Conservation (phyloP, 1,139 yeast species). For the Protomyces pachydermus region DNA sequence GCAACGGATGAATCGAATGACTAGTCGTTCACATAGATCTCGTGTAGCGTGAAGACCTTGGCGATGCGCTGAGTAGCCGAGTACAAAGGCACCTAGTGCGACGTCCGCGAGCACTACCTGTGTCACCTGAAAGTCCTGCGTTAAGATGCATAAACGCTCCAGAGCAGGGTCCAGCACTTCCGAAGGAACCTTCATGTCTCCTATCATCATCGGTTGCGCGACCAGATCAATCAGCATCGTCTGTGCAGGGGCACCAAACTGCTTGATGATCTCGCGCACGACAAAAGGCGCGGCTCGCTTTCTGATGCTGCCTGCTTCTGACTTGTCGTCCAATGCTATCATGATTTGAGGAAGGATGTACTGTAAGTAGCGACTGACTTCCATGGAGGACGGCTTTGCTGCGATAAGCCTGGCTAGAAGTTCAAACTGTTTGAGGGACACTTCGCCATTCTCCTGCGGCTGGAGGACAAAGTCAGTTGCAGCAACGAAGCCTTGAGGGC, state of each 20-base stretch:
- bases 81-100: not conserved
- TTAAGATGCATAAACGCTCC: too few species aligned
- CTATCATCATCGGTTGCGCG: too few species aligned
- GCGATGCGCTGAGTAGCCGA: not conserved
- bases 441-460: slow-evolving; percentile 2
- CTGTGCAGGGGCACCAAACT: too few species aligned
- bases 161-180: too few species aligned
- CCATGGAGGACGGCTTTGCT: not conserved
- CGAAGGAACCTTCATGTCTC: too few species aligned
- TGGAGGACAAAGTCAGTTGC: slow-evolving; percentile 2
- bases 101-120: too few species aligned
- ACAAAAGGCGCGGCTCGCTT: not conserved
- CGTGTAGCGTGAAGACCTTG: not conserved
- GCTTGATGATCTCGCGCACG: not conserved
- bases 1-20: not conserved
- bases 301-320: not conserved
- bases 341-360: slow-evolving; percentile 8
- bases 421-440: slow-evolving; percentile 8
- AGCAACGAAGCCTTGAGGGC: not conserved
- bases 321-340: slow-evolving; percentile 1
- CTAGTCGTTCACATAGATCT: not conserved
- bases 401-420: slow-evolving; percentile 5
- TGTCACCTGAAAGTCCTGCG: too few species aligned
- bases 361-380: not conserved
- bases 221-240: too few species aligned